A percentile compares a stretch with the other conserved stretches of the same genome.
Evolutionary conservation across 495 filamentous ascomycete species (phyloP).

Genomic region (Evernia prunastri): DNA sequence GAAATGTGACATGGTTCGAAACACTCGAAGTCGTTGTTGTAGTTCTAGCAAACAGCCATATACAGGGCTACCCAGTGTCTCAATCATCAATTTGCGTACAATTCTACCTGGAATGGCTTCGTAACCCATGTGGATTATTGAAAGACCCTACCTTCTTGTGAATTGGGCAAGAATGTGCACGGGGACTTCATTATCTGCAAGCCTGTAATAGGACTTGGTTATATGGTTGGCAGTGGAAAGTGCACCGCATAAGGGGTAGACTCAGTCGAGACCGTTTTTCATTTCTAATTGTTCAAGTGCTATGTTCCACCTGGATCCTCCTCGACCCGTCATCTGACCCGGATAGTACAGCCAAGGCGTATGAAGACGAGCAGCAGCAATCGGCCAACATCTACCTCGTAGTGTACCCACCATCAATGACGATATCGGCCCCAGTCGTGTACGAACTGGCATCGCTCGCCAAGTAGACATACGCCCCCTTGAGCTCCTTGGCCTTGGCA

Average conservation of each 20-base stretch:
- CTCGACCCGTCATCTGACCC: too few species aligned
- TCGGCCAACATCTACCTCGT: slow-evolving; percentile 9
- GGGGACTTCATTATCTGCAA: not conserved
- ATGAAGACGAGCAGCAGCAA: not conserved
- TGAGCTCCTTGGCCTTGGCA: slow-evolving; percentile 73
- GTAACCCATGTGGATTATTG: too few species aligned
- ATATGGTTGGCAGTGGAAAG: not conserved
- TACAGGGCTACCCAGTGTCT: too few species aligned
- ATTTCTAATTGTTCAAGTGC: not conserved
- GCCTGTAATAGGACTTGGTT: not conserved
- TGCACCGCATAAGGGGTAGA: not conserved
- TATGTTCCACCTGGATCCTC: not conserved
- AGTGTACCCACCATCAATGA: slow-evolving; percentile 58
- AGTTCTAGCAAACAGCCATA: too few species aligned
- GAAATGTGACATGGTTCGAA: too few species aligned
- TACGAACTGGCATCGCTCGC: slow-evolving; percentile 71
- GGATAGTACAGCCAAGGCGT: not conserved
- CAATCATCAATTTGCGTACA: too few species aligned
- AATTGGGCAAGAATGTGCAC: too few species aligned
- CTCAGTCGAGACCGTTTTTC: not conserved
- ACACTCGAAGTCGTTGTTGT: too few species aligned
- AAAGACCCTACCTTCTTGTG: too few species aligned
- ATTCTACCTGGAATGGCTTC: too few species aligned
- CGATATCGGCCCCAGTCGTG: slow-evolving; percentile 73
- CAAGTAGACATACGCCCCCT: slow-evolving; percentile 77